Evolutionary conservation across 2,329 filamentous ascomycete species (phyloP).

Genomic region (Parafenestella ontariensis): DNA sequence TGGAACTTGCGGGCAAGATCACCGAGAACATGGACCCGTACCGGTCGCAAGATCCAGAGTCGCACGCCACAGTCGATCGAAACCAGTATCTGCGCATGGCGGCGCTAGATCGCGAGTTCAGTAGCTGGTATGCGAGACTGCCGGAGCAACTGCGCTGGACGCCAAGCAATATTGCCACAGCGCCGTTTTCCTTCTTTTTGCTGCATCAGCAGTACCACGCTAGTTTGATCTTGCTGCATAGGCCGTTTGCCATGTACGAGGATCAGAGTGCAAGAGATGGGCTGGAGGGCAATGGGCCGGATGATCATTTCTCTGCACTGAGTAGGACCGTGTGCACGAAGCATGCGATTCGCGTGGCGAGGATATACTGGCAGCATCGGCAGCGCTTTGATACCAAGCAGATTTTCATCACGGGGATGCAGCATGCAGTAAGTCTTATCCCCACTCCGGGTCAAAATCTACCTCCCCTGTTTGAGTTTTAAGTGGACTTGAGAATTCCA

Average conservation of each 20-base stretch:
- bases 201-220: slow-evolving; percentile 65
- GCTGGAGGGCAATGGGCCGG: slow-evolving; percentile 44
- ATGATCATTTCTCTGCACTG: slow-evolving; percentile 55
- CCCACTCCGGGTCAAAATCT: too few relatives aligned
- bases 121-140: slow-evolving; percentile 62
- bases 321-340: slow-evolving; percentile 63
- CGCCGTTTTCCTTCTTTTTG: slow-evolving; percentile 57
- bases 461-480: neutral
- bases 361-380: slow-evolving; percentile 64
- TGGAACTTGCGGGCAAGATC: slow-evolving; percentile 63
- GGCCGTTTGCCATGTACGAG: slow-evolving; percentile 62
- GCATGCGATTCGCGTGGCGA: slow-evolving; percentile 61
- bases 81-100: slow-evolving; percentile 60
- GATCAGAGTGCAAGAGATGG: slow-evolving; percentile 44
- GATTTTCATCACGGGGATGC: slow-evolving; percentile 60
- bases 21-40: slow-evolving; percentile 53
- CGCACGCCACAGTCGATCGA: slow-evolving; percentile 48
- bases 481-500: neutral
- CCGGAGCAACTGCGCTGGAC: slow-evolving; percentile 54
- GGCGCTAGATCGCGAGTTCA: slow-evolving; percentile 61
- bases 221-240: slow-evolving; percentile 61
- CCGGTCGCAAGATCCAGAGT: slow-evolving; percentile 29
- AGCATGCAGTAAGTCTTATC: slow-evolving; percentile 54
- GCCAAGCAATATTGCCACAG: slow-evolving; percentile 43
- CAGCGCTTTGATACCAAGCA: slow-evolving; percentile 61